These are phyloP conservation scores for Pseudevernia furfuracea DNA, from an alignment of 495 filamentous ascomycete genomes.

Conservation along the genomic window DNA sequence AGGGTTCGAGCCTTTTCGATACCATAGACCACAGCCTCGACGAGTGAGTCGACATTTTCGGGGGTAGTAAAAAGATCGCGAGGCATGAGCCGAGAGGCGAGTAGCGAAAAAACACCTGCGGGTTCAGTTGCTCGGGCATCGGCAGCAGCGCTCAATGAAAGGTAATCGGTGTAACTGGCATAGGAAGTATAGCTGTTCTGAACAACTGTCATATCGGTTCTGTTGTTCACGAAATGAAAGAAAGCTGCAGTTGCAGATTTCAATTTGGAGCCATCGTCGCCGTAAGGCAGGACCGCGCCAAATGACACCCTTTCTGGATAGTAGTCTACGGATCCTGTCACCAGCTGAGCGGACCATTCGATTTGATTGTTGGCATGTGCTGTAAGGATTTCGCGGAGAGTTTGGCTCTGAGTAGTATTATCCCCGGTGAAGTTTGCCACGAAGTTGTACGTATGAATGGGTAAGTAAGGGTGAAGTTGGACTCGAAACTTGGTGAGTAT, in stretches of 20 bases:
- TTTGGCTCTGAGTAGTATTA: conserved; percentile 7
- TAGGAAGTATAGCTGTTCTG: conserved; percentile 6
- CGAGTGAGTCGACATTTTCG: neutral
- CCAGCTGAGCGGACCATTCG: conserved; percentile 8
- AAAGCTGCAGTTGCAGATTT: conserved; percentile 10
- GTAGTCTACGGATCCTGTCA: conserved; percentile 8
- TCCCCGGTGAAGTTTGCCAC: conserved; percentile 1
- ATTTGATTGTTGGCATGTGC: conserved; percentile 10
- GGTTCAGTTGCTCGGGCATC: conserved; percentile 7
- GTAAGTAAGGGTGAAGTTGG: conserved; percentile 6
- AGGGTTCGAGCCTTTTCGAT: conserved; percentile 8
- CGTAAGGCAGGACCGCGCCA: conserved; percentile 2
- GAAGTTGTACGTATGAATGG: conserved; percentile 5
- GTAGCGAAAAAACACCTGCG: conserved; percentile 2
- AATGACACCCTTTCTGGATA: conserved; percentile 6
- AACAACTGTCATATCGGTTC: neutral
- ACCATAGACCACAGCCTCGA: conserved; percentile 5
- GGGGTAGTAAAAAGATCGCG: conserved; percentile 2
- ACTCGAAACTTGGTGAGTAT: conserved; percentile 36
- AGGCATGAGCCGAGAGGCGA: conserved; percentile 7
- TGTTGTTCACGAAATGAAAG: neutral
- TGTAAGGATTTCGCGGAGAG: conserved; percentile 3
- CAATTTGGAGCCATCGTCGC: conserved; percentile 6
- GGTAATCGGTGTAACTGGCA: conserved; percentile 3
- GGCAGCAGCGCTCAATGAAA: neutral